Percentiles rank a stretch among this genome's conserved stretches.
phyloP scores from a whole-genome alignment of 257 asterid genomes.

The Primulina eburnea region DNA sequence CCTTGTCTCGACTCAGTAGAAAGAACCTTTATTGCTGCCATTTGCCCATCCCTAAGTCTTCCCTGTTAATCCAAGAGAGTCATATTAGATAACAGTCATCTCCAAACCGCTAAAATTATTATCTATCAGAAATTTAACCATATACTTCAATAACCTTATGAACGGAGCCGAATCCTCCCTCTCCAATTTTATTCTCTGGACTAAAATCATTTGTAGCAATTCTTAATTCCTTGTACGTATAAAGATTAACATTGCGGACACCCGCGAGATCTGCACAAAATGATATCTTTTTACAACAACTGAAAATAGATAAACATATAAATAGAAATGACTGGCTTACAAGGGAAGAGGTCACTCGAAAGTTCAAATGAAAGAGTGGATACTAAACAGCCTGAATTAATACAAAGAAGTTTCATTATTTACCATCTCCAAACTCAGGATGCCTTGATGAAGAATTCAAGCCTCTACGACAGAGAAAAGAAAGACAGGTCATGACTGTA shows the following conservation, averaged over 20 bases:
- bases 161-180: conserved; percentile 96
- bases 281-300: conserved; percentile 30
- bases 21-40: conserved; percentile 91
- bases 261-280: conserved; percentile 60
- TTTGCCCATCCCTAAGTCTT: conserved; percentile 63
- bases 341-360: neutral
- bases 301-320: neutral
- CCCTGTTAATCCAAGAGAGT: conserved; percentile 46
- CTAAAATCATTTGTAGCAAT: conserved; percentile 71
- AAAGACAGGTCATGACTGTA: conserved; percentile 69
- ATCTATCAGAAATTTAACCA: conserved; percentile 2
- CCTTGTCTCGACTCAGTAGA: conserved; percentile 90
- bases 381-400: neutral
- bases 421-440: conserved; percentile 54
- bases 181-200: conserved; percentile 75
- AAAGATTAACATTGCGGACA: conserved; percentile 48
- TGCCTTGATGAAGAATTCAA: conserved; percentile 26
- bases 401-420: conserved; percentile 21
- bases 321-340: neutral
- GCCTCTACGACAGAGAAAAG: conserved; percentile 46
- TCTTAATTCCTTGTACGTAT: conserved; percentile 70
- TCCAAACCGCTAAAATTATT: conserved; percentile 12
- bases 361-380: neutral
- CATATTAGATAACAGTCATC: neutral
- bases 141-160: conserved; percentile 51